A percentile compares a stretch with the other conserved stretches of the same genome.
Evolutionary conservation across 1,139 yeast species (phyloP).

Genomic region (Kazachstania sp.): DNA sequence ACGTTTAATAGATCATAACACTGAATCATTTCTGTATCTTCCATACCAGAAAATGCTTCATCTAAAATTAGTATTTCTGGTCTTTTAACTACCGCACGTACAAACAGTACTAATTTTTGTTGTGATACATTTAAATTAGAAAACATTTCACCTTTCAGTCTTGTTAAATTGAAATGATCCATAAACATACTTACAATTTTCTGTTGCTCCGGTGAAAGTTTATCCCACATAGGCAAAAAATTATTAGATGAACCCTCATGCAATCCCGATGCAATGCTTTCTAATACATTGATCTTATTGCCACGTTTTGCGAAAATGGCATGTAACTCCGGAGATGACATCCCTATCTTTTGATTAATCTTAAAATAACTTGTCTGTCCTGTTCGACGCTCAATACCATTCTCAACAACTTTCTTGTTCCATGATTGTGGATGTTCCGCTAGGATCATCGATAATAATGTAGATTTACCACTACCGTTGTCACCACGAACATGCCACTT

Average conservation of each 20-base stretch:
- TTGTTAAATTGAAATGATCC: slow-evolving; percentile 31
- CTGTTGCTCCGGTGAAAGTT: slow-evolving; percentile 33
- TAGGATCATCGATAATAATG: slow-evolving; percentile 70
- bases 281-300: slow-evolving; percentile 39
- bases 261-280: slow-evolving; percentile 68
- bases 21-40: slow-evolving; percentile 49
- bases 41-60: slow-evolving; percentile 92
- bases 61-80: slow-evolving; percentile 78
- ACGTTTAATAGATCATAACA: slow-evolving; percentile 60
- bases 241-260: slow-evolving; percentile 51
- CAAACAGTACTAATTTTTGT: slow-evolving; percentile 69
- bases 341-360: slow-evolving; percentile 72
- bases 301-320: slow-evolving; percentile 56
- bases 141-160: slow-evolving; percentile 35
- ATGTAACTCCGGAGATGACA: slow-evolving; percentile 87
- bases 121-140: slow-evolving; percentile 54
- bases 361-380: slow-evolving; percentile 74
- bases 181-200: slow-evolving; percentile 32
- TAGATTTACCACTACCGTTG: slow-evolving; percentile 91
- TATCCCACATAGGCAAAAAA: slow-evolving; percentile 34
- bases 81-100: slow-evolving; percentile 65
- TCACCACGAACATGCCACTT: slow-evolving; percentile 86
- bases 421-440: slow-evolving; percentile 98
- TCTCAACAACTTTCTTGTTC: slow-evolving; percentile 58
- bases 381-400: slow-evolving; percentile 61